Evolutionary conservation across 257 asterid genomes (phyloP).

Genomic region (Nicotiana obtusifolia): DNA sequence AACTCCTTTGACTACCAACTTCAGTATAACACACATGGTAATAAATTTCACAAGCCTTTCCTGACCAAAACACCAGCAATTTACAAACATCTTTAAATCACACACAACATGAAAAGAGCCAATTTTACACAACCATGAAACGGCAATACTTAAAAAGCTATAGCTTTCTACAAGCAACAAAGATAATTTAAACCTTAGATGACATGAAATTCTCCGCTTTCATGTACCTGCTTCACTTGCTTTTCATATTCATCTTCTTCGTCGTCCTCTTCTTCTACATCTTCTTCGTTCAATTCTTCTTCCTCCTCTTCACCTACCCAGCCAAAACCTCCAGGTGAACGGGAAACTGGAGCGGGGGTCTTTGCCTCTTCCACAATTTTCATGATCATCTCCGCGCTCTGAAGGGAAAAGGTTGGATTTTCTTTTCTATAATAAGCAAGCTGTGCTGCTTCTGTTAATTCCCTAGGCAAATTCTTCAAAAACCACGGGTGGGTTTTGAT

Average conservation of each 20-base stretch:
- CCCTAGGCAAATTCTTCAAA: constrained; percentile 70
- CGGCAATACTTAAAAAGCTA: neutral
- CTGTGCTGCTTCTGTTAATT: constrained; percentile 61
- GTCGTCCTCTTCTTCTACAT: constrained; percentile 31
- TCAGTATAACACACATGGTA: neutral
- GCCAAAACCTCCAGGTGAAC: constrained; percentile 49
- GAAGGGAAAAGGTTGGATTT: constrained; percentile 58
- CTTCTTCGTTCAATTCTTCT: constrained; percentile 31
- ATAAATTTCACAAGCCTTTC: constrained; percentile 14
- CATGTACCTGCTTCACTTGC: constrained; percentile 68
- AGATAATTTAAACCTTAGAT: constrained; percentile 13
- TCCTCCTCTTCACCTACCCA: constrained; percentile 63
- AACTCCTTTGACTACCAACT: neutral
- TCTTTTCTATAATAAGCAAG: constrained; percentile 44
- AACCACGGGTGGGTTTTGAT: constrained; percentile 78
- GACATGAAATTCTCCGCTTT: constrained; percentile 65
- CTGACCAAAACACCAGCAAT: constrained; percentile 16
- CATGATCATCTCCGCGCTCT: constrained; percentile 52
- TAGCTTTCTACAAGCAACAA: neutral
- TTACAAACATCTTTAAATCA: constrained; percentile 27
- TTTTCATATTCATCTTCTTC: constrained; percentile 72
- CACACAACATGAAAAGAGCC: neutral
- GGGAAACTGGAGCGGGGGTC: constrained; percentile 48
- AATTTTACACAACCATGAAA: constrained; percentile 8
- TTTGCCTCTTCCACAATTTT: constrained; percentile 48